Evolutionary conservation across 139 green algal species (phyloP).

Genomic region (Coccomyxa sp.): DNA sequence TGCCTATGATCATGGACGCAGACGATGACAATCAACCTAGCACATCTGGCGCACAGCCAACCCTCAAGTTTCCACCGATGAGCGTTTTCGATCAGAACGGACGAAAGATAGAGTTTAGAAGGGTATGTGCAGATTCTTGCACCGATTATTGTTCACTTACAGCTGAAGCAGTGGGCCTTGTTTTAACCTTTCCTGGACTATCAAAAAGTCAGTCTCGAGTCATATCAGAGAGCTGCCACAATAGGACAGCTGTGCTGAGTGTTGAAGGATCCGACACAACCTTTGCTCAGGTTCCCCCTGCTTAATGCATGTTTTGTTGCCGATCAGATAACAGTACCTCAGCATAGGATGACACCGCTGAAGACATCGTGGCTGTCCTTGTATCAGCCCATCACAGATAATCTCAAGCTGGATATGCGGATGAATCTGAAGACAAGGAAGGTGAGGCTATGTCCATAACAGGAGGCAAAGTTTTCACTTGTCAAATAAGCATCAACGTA

Average conservation of each 20-base stretch:
- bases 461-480: not conserved
- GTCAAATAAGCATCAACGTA: not conserved
- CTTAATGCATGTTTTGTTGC: not conserved
- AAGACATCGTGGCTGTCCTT: conserved; percentile 95
- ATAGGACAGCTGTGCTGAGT: not conserved
- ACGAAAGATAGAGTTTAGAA: conserved; percentile 72
- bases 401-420: conserved; percentile 97
- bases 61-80: conserved; percentile 65
- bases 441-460: conserved; percentile 32
- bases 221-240: not conserved
- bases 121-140: conserved; percentile 30
- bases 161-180: not conserved
- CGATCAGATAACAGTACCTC: conserved; percentile 75
- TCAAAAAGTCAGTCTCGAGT: not conserved
- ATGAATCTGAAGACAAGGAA: conserved; percentile 98
- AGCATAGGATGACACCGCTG: conserved; percentile 93
- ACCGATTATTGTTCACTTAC: not conserved
- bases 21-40: conserved; percentile 14
- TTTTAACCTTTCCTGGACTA: not conserved
- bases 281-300: not conserved
- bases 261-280: not conserved
- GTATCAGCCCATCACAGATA: conserved; percentile 94
- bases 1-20: conserved; percentile 29
- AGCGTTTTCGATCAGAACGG: conserved; percentile 53
- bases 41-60: conserved; percentile 6